These are phyloP conservation scores for Acer saccharum DNA, from an alignment of 345 rosid genomes.

Conservation along the genomic window DNA sequence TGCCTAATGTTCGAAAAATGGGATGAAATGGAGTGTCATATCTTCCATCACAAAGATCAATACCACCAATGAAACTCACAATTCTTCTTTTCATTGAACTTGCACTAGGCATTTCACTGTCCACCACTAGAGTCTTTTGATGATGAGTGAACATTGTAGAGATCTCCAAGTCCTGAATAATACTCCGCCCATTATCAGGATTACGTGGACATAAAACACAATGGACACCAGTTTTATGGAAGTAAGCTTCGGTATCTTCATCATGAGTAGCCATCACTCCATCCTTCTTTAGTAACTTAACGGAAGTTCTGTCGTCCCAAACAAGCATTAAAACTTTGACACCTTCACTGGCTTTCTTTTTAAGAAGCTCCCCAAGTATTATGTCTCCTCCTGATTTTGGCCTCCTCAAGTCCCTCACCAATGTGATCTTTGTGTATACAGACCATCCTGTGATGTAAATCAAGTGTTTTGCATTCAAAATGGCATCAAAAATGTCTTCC, in stretches of 20 bases:
- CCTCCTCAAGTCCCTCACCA: slow-evolving; percentile 46
- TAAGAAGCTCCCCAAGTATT: slow-evolving; percentile 54
- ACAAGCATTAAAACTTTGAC: slow-evolving; percentile 56
- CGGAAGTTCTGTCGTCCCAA: slow-evolving; percentile 66
- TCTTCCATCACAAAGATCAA: slow-evolving; percentile 63
- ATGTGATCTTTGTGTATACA: slow-evolving; percentile 40
- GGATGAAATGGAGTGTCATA: slow-evolving; percentile 52
- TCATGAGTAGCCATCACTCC: slow-evolving; percentile 66
- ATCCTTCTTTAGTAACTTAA: slow-evolving; percentile 44
- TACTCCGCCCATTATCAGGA: slow-evolving; percentile 42
- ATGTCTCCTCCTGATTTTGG: slow-evolving; percentile 35
- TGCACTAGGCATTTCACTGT: slow-evolving; percentile 28
- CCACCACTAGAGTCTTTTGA: slow-evolving; percentile 55
- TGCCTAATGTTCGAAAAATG: slow-evolving; percentile 40
- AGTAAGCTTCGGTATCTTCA: slow-evolving; percentile 50
- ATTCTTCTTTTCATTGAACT: slow-evolving; percentile 34
- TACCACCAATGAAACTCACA: slow-evolving; percentile 59
- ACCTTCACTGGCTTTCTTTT: slow-evolving; percentile 53
- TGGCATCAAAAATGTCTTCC: slow-evolving; percentile 57
- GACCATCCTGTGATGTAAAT: slow-evolving; percentile 64
- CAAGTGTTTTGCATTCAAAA: slow-evolving; percentile 47
- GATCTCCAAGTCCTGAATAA: slow-evolving; percentile 42
- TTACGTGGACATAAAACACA: slow-evolving; percentile 59
- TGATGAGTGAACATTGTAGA: slow-evolving; percentile 60
- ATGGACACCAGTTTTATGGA: slow-evolving; percentile 39